Percentiles rank a stretch among this genome's conserved stretches.
phyloP scores from a whole-genome alignment of 2,329 filamentous ascomycete genomes.

The Colletotrichum sp. region DNA sequence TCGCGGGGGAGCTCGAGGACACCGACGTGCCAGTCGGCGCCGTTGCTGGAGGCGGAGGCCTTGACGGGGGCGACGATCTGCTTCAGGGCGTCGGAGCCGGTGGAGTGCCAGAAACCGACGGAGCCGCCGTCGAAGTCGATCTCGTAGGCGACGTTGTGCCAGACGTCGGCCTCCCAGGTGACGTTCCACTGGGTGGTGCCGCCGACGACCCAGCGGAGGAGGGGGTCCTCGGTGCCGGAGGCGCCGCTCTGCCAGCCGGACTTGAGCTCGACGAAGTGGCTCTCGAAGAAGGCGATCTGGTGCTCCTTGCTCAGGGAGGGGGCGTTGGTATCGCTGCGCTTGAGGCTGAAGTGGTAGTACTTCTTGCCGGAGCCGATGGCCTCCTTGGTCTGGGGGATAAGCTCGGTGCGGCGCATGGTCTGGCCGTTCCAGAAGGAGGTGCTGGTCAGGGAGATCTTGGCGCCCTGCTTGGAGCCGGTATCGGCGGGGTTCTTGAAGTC shows the following conservation, averaged over 20 bases:
- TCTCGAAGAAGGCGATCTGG: slow-evolving; percentile 69
- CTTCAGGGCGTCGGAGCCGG: slow-evolving; percentile 60
- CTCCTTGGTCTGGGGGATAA: slow-evolving; percentile 73
- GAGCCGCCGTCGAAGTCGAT: slow-evolving; percentile 69
- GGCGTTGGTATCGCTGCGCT: slow-evolving; percentile 62
- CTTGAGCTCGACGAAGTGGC: slow-evolving; percentile 79
- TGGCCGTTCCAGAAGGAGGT: slow-evolving; percentile 76
- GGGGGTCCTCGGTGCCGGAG: slow-evolving; percentile 48
- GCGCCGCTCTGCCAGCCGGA: slow-evolving; percentile 64
- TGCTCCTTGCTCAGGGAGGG: slow-evolving; percentile 70
- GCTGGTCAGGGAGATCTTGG: slow-evolving; percentile 69
- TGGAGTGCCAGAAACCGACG: slow-evolving; percentile 75
- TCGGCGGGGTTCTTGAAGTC: slow-evolving; percentile 72
- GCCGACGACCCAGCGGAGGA: slow-evolving; percentile 69
- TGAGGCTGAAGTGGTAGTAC: slow-evolving; percentile 76
- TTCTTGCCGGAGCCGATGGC: slow-evolving; percentile 70
- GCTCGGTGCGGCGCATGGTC: slow-evolving; percentile 74
- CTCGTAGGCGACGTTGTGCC: slow-evolving; percentile 79
- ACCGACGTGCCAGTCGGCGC: slow-evolving; percentile 76
- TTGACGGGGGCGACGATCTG: slow-evolving; percentile 65
- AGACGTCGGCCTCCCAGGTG: slow-evolving; percentile 65
- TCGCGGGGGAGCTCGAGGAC: slow-evolving; percentile 68
- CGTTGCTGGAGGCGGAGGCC: slow-evolving; percentile 67
- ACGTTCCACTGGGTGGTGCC: slow-evolving; percentile 67
- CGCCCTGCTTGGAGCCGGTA: slow-evolving; percentile 64